These are phyloP conservation scores for Xylariaceae sp. DNA, from an alignment of 2,329 filamentous ascomycete genomes.

Conservation along the genomic window DNA sequence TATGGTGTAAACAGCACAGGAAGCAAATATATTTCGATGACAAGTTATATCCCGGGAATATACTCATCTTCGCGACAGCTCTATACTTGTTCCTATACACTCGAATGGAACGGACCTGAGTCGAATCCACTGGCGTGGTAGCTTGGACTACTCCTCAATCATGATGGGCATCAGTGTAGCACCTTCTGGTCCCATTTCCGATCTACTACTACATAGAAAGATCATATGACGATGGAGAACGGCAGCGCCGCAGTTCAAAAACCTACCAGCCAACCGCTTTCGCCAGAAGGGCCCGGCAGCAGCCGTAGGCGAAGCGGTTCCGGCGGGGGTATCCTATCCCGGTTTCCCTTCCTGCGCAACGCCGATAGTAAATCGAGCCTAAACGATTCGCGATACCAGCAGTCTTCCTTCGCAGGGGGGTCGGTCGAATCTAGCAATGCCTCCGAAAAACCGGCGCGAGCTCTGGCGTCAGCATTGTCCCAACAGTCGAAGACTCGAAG, in stretches of 20 bases:
- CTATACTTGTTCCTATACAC: too few relatives aligned
- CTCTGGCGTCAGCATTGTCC: constrained; percentile 28
- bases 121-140: constrained; percentile 1
- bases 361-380: constrained; percentile 28
- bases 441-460: constrained; percentile 25
- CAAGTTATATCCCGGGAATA: too few relatives aligned
- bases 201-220: constrained; percentile 16
- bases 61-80: too few relatives aligned
- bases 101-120: too few relatives aligned
- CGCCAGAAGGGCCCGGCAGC: constrained; percentile 22
- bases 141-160: too few relatives aligned
- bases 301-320: constrained; percentile 51
- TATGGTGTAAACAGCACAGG: too few relatives aligned
- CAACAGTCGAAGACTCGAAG: constrained; percentile 55
- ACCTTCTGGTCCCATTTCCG: constrained; percentile 6
- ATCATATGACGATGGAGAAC: constrained; percentile 25
- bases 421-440: constrained; percentile 7
- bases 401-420: constrained; percentile 15
- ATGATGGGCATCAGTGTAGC: constrained; percentile 22
- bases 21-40: too few relatives aligned
- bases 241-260: constrained; percentile 26
- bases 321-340: constrained; percentile 59
- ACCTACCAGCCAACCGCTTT: constrained; percentile 21
- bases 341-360: constrained; percentile 61
- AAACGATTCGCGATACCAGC: constrained; percentile 24